Percentiles rank a stretch among this genome's conserved stretches.
These are phyloP conservation scores for Plantago coronopus DNA, from an alignment of 305 asterid genomes.

Conservation along the genomic window DNA sequence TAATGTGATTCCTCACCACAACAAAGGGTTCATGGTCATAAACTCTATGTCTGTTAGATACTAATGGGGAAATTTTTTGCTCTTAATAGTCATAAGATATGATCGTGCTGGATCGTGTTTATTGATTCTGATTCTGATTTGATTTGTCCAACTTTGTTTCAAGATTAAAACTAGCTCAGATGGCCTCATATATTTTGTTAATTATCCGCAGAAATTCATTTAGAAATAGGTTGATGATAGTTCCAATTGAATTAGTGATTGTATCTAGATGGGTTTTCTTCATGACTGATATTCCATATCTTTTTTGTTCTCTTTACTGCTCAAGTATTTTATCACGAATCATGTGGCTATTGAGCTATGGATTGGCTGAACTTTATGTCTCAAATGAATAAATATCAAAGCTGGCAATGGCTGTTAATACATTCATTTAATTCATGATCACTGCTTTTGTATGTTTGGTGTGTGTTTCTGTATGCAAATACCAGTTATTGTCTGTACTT, in stretches of 20 bases:
- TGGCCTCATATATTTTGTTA: not conserved
- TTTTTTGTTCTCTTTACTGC: constrained; percentile 5
- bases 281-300: constrained; percentile 14
- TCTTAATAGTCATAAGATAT: constrained; percentile 1
- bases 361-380: too few species aligned
- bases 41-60: not conserved
- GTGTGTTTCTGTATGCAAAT: constrained; percentile 7
- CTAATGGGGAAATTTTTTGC: not conserved
- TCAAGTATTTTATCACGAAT: too few species aligned
- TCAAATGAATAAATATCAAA: too few species aligned
- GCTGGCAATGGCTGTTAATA: too few species aligned
- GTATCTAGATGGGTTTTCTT: constrained; percentile 16
- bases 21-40: not conserved
- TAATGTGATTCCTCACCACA: not conserved
- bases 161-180: too few species aligned
- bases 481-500: constrained; percentile 4
- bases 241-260: not conserved
- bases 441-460: constrained; percentile 5
- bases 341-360: not conserved
- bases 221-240: not conserved
- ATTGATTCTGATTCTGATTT: constrained; percentile 13
- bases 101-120: not conserved
- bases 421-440: not conserved
- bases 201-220: not conserved
- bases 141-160: not conserved